Evolutionary conservation across 148 eudicot species (phyloP), one percentile per base, ranked within the genome.

Genomic region (Rhododendron vialii): DNA sequence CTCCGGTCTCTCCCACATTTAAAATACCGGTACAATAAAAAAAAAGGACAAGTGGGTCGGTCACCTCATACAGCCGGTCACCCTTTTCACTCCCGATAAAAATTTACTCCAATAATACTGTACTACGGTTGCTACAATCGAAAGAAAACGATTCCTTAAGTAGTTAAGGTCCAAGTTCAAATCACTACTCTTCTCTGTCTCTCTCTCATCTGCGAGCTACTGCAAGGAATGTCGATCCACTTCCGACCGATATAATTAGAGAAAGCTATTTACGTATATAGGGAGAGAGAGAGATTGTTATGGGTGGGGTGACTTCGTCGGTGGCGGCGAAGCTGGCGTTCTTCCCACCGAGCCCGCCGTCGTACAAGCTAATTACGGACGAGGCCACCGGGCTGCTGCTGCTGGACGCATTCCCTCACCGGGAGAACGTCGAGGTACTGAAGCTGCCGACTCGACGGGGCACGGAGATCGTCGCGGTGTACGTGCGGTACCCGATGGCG

Each of bases 271-370:
- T 13, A 50, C 22, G 4, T 22, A 59, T 0, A 20, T 13, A 24
- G 5, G 36, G 2, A 61, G n/a, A 55, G 0, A 22, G 43, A 15
- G 35, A 33, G 45, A 41, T 8, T 7, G 17, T 2, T 14, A 96
- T 96, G 99, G 99, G 99, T 80, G 99, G 99, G 63, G 99, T 96
- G 90, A 95, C 98, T 30, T 96, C 99, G 75, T 94, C 99, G 47
- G 94, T 95, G 98, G 99, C 99, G 51, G 98, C 98, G 24, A 96
- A 96, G 86, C 92, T 96, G 48, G 99, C 99, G 1, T 96, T 95
- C 80, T 96, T 96, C 87, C 99, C 99, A 53, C 98, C 99, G 76
- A 93, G 89, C 84, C 99, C 99, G 71, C 94, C 99, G 1, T 91
- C 93, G 0, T 96, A 96, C 86, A 92, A 88, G 88, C 86, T 96